These are phyloP conservation scores for Aspergillus transmontanensis DNA, from an alignment of 2,329 filamentous ascomycete species.

Conservation along the genomic window DNA sequence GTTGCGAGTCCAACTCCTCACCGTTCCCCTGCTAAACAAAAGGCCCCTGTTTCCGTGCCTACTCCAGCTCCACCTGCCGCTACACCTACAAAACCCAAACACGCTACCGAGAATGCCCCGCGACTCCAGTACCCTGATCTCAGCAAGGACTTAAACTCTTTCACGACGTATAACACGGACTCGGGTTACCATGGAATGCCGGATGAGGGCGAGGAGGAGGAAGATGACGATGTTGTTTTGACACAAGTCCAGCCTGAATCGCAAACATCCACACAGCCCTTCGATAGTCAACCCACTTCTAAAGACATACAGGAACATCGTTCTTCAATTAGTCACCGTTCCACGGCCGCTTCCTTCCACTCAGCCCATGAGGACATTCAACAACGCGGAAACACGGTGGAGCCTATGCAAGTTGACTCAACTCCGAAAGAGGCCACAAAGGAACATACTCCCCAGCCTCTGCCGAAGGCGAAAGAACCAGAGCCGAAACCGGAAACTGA, in stretches of 20 bases:
- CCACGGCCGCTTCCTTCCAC: slow-evolving; percentile 50
- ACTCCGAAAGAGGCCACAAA: slow-evolving; percentile 24
- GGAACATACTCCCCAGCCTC: slow-evolving; percentile 18
- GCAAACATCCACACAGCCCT: slow-evolving; percentile 36
- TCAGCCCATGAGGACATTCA: slow-evolving; percentile 46
- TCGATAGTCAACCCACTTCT: slow-evolving; percentile 31
- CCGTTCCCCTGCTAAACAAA: slow-evolving; percentile 37
- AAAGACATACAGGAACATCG: slow-evolving; percentile 23
- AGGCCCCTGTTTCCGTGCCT: not conserved
- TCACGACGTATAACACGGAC: slow-evolving; percentile 45
- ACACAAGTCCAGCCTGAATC: slow-evolving; percentile 34
- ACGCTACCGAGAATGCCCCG: slow-evolving; percentile 6
- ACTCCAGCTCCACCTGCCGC: slow-evolving; percentile 19
- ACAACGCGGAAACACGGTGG: slow-evolving; percentile 38
- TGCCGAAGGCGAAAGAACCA: slow-evolving; percentile 12
- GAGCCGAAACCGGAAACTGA: slow-evolving; percentile 7
- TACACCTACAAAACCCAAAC: slow-evolving; percentile 20
- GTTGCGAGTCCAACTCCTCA: slow-evolving; percentile 34
- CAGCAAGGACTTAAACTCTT: slow-evolving; percentile 40
- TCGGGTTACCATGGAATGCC: slow-evolving; percentile 53
- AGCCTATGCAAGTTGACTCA: slow-evolving; percentile 38
- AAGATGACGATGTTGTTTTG: slow-evolving; percentile 43
- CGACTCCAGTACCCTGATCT: slow-evolving; percentile 34
- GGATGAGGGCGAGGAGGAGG: slow-evolving; percentile 28
- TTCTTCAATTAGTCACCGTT: slow-evolving; percentile 37